Evolutionary conservation across 441 rosid genomes (phyloP), one percentile per base, ranked within the genome.

Genomic region (Corymbia calophylla): DNA sequence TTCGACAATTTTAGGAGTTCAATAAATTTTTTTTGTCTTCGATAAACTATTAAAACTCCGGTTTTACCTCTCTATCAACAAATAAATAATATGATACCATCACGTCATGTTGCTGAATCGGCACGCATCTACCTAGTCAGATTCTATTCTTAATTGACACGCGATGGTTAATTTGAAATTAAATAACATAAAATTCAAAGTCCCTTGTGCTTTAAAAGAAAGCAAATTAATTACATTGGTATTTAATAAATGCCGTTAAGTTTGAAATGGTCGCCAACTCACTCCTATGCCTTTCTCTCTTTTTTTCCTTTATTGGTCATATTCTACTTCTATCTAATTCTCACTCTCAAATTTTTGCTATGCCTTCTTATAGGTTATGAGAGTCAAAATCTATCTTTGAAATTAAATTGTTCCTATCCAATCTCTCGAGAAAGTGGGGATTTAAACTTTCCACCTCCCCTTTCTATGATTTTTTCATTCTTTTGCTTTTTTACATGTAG

Each of bases 41-140:
- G 1, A 2, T 35, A 73, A 68, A 35, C 1, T 3, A 70, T 70
- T 35, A 3, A 6, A 6, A 73, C 23, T 73, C 16, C 0, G 2
- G 0, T 39, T 73, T 73, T 13, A 39, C 29, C 9, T 11, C 49
- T 6, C 49, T 10, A 10, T 35, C 14, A 0, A 70, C 21, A 70
- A 18, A 70, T 18, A 70, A 19, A 35, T 6, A 19, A 3, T 12
- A 73, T 10, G 82, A 21, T 6, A 21, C 3, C 0, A 39, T 6
- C 0, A 0, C 0, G 0, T 21, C 5, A 0, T 2, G 1, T 4
- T 73, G 0, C 15, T 39, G 25, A 73, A 21, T 1, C 21, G 2
- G 0, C 80, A 32, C 0, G 4, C 27, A 32, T 23, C 1, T 5
- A 8, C 8, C 0, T 35, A 35, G 1, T 19, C 8, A 3, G 0